Evolutionary conservation across 106 monocot genomes (phyloP).

Genomic region (Alisma plantagoaquatica): DNA sequence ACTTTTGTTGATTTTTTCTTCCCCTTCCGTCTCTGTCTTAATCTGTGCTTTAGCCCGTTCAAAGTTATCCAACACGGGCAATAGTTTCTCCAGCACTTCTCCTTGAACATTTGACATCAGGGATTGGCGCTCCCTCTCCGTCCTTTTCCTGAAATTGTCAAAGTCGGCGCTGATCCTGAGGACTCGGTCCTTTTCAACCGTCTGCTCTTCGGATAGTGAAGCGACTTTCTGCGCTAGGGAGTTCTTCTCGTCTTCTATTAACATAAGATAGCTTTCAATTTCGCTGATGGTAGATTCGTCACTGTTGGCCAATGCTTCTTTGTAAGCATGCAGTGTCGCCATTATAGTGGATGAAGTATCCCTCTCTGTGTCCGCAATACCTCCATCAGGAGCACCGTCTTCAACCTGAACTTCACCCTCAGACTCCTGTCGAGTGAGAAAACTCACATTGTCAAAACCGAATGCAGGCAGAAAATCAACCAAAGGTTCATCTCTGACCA

Average conservation of each 20-base stretch:
- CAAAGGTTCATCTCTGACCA: too few species aligned
- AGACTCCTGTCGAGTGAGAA: conserved; percentile 29
- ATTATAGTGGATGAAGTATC: conserved; percentile 25
- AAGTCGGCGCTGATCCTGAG: conserved; percentile 87
- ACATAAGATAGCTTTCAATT: conserved; percentile 60
- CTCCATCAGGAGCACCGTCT: conserved; percentile 20
- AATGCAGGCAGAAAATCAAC: too few species aligned
- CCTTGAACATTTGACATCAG: conserved; percentile 71
- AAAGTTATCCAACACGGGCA: conserved; percentile 88
- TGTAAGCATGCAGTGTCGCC: conserved; percentile 39
- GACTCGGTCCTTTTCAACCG: conserved; percentile 42
- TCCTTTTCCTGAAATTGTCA: conserved; percentile 84
- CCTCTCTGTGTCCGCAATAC: conserved; percentile 21
- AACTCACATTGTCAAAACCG: too few species aligned
- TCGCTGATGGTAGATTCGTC: conserved; percentile 54
- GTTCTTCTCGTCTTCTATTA: conserved; percentile 70
- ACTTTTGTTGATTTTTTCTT: conserved; percentile 75
- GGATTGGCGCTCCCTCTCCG: conserved; percentile 53
- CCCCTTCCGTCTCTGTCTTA: conserved; percentile 68
- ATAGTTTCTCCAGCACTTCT: conserved; percentile 67
- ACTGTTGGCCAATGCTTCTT: conserved; percentile 56
- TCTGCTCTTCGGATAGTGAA: conserved; percentile 35
- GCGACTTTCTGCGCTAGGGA: conserved; percentile 36
- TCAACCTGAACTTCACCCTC: conserved; percentile 28
- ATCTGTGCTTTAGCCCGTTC: conserved; percentile 89